Evolutionary conservation across 148 eudicot genomes (phyloP).

Genomic region (Rhododendron kiyosumense): DNA sequence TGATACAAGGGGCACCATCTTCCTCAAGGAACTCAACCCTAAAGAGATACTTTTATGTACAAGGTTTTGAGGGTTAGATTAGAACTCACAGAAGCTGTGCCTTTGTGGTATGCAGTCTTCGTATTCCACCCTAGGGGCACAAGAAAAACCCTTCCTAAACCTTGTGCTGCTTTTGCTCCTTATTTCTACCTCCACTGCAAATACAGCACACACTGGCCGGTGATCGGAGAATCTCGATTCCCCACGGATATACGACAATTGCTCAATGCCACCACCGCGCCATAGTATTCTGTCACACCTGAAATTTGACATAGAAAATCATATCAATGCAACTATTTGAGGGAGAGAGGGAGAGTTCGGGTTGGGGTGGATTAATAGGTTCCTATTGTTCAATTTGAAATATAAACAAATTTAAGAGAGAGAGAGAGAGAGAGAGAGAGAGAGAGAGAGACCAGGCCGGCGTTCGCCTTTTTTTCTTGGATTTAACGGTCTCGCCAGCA

Average conservation of each 20-base stretch:
- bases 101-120: slow-evolving; percentile 41
- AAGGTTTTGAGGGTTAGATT: neutral
- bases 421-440: slow-evolving; percentile 29
- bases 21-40: neutral
- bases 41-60: neutral
- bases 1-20: neutral
- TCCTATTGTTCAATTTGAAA: neutral
- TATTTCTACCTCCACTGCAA: slow-evolving; percentile 50
- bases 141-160: slow-evolving; percentile 62
- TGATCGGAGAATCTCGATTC: slow-evolving; percentile 87
- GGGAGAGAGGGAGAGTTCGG: neutral
- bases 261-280: slow-evolving; percentile 69
- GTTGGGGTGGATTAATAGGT: neutral
- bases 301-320: neutral
- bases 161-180: slow-evolving; percentile 22
- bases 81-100: slow-evolving; percentile 43
- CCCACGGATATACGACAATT: slow-evolving; percentile 50
- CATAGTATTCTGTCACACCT: slow-evolving; percentile 93
- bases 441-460: slow-evolving; percentile 59
- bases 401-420: slow-evolving; percentile 3
- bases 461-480: slow-evolving; percentile 76
- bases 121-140: slow-evolving; percentile 26
- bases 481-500: slow-evolving; percentile 60
- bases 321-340: neutral
- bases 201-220: slow-evolving; percentile 70